Evolutionary conservation across 257 asterid species (phyloP).

Genomic region (Apocynum venetum): DNA sequence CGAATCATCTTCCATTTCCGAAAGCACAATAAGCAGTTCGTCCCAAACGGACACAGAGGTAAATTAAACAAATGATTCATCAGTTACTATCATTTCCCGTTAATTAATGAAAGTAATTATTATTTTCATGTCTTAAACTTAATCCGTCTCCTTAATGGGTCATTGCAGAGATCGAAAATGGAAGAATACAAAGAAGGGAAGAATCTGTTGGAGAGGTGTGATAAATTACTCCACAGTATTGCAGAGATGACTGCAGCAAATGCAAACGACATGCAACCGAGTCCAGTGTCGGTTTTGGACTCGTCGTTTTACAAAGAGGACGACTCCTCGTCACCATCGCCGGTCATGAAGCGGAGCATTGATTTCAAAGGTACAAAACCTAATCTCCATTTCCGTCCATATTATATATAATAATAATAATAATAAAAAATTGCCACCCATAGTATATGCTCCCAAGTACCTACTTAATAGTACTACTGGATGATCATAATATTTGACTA

Average conservation of each 20-base stretch:
- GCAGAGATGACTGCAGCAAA: slow-evolving; percentile 54
- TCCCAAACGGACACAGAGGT: slow-evolving; percentile 77
- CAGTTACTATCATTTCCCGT: not conserved
- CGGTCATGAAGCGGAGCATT: slow-evolving; percentile 62
- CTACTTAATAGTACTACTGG: not conserved
- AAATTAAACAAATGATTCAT: not conserved
- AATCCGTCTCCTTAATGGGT: not conserved
- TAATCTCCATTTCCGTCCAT: not conserved
- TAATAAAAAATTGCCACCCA: too few species aligned
- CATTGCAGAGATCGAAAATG: slow-evolving; percentile 49
- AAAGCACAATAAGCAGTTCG: slow-evolving; percentile 63
- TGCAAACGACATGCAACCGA: slow-evolving; percentile 67
- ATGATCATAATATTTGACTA: not conserved
- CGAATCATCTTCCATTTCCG: slow-evolving; percentile 74
- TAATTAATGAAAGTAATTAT: not conserved
- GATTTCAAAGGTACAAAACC: slow-evolving; percentile 63
- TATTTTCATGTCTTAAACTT: not conserved
- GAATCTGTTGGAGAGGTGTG: slow-evolving; percentile 75
- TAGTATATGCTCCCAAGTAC: too few species aligned
- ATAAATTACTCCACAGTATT: slow-evolving; percentile 82
- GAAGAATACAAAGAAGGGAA: slow-evolving; percentile 75
- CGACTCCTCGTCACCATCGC: slow-evolving; percentile 71
- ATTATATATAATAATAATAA: too few species aligned
- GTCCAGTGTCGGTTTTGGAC: slow-evolving; percentile 96
- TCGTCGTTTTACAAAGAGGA: slow-evolving; percentile 87